These are phyloP conservation scores for Penicillium angulare DNA, from an alignment of 495 filamentous ascomycete genomes.

Conservation along the genomic window DNA sequence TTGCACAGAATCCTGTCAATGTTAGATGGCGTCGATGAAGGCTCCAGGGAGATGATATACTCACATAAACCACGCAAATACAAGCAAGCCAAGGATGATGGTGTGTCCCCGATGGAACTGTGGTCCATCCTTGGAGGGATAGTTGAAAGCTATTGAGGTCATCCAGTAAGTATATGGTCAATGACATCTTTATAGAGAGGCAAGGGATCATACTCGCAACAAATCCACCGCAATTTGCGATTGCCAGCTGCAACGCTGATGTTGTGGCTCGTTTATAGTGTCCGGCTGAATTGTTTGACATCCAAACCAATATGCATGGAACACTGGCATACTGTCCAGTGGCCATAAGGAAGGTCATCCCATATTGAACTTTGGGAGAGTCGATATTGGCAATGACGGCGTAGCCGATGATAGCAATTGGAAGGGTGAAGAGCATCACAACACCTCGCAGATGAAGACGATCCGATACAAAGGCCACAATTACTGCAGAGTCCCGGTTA, in stretches of 20 bases:
- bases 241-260: constrained; percentile 51
- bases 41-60: constrained; percentile 19
- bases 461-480: constrained; percentile 48
- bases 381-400: constrained; percentile 48
- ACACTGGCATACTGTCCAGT: constrained; percentile 49
- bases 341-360: constrained; percentile 54
- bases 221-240: constrained; percentile 59
- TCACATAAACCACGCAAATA: constrained; percentile 65
- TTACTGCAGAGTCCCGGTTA: constrained; percentile 24
- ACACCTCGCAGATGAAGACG: constrained; percentile 42
- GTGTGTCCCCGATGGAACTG: constrained; percentile 55
- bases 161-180: too few relatives aligned
- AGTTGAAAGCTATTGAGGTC: constrained; percentile 64
- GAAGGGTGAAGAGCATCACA: constrained; percentile 46
- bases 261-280: constrained; percentile 62
- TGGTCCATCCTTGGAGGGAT: constrained; percentile 51
- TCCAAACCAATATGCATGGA: constrained; percentile 56
- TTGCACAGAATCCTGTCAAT: constrained; percentile 55
- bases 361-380: constrained; percentile 46
- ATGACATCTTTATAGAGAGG: constrained; percentile 3
- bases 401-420: constrained; percentile 49
- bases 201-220: constrained; percentile 54
- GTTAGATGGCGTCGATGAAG: neutral
- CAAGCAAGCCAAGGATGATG: constrained; percentile 55
- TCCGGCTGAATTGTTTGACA: constrained; percentile 56